Conservation (phyloP, 1,284 basidiomycete genomes). For the Cutaneotrichosporon sp. region DNA sequence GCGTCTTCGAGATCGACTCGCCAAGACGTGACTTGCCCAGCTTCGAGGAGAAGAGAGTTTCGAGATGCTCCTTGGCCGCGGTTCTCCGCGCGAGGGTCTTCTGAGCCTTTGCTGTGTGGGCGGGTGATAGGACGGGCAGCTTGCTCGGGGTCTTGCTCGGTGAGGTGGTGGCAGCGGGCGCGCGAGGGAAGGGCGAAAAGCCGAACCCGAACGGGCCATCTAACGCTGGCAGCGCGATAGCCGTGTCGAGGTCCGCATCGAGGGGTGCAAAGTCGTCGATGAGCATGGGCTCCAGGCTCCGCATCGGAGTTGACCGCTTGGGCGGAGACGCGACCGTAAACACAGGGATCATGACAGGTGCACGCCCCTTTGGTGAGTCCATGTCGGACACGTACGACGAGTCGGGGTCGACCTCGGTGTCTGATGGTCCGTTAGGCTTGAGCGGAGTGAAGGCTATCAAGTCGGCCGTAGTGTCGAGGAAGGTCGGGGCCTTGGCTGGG, state of each 20-base stretch:
- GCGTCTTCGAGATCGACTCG: not conserved
- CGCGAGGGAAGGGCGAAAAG: not conserved
- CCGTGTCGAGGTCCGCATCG: not conserved
- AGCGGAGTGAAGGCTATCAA: constrained; percentile 3
- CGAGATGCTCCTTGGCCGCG: constrained; percentile 4
- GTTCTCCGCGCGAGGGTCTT: not conserved
- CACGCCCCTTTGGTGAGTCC: constrained; percentile 40
- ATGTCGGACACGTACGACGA: constrained; percentile 20
- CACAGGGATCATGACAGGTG: constrained; percentile 40
- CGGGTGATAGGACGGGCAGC: not conserved
- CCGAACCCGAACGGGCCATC: constrained; percentile 11
- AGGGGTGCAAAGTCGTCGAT: not conserved
- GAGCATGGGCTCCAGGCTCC: constrained; percentile 5
- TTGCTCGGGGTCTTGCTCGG: not conserved
- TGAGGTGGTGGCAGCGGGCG: not conserved
- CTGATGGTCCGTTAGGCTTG: constrained; percentile 11
- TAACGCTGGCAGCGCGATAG: constrained; percentile 6
- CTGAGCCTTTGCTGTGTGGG: not conserved
- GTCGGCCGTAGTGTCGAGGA: constrained; percentile 8
- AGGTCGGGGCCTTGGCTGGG: not conserved
- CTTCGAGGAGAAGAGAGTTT: constrained; percentile 3
- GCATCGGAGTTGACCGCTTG: not conserved
- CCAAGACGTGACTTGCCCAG: not conserved
- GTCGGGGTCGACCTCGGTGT: constrained; percentile 15
- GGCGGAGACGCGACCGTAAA: constrained; percentile 15